phyloP scores from a whole-genome alignment of 2,329 filamentous ascomycete species.

The Calonectria naviculata region DNA sequence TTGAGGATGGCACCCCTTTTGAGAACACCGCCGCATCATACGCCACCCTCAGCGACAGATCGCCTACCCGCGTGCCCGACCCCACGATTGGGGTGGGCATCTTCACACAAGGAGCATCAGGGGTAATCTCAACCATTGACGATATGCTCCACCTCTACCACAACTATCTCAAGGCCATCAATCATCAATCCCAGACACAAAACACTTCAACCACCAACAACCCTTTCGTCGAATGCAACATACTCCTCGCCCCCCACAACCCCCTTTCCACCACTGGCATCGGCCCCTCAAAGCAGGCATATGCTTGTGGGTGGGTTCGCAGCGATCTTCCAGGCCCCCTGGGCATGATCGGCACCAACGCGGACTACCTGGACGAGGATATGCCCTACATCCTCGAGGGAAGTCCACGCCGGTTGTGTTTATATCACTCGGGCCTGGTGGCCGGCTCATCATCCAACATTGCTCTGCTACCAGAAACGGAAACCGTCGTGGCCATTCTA shows the following conservation, averaged over 20 bases:
- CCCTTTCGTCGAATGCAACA: conserved; percentile 1
- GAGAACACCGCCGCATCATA: conserved; percentile 1
- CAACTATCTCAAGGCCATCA: background rate
- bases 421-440: conserved; percentile 3
- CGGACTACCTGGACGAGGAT: background rate
- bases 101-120: background rate
- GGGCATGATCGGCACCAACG: background rate
- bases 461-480: background rate
- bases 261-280: background rate
- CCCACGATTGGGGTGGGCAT: background rate
- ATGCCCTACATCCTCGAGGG: background rate
- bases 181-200: background rate
- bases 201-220: background rate
- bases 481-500: background rate
- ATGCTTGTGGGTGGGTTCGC: background rate
- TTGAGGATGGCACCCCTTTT: background rate
- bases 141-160: conserved; percentile 5
- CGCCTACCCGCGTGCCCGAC: background rate
- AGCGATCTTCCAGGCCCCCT: background rate
- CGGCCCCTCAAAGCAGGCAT: background rate
- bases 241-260: background rate
- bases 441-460: conserved; percentile 5
- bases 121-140: conserved; percentile 5
- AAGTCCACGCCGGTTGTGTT: background rate
- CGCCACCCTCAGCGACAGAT: background rate